Evolutionary conservation across 2,329 filamentous ascomycete species (phyloP).

Genomic region (Colletotrichum sp.): DNA sequence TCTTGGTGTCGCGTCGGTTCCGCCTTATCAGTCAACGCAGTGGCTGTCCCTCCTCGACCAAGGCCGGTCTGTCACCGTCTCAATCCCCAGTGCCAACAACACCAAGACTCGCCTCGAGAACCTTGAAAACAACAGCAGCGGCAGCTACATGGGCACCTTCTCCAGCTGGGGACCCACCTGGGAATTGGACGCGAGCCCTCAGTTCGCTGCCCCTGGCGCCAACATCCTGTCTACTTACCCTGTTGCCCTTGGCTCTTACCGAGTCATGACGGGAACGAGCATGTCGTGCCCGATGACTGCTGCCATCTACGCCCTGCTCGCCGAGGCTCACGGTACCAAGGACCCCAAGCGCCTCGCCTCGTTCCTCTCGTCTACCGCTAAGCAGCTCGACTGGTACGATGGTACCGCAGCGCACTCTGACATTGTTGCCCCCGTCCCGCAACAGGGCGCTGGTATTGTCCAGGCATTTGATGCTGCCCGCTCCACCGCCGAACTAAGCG

Average conservation of each 20-base stretch:
- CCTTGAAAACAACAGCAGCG: neutral
- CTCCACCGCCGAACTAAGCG: conserved; percentile 57
- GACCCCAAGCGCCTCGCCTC: conserved; percentile 55
- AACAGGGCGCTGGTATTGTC: conserved; percentile 66
- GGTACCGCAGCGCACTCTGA: conserved; percentile 35
- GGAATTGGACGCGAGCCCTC: conserved; percentile 62
- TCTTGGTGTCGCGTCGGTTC: neutral
- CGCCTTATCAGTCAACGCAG: neutral
- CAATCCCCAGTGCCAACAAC: conserved; percentile 5
- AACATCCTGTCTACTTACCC: conserved; percentile 65
- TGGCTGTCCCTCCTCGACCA: neutral
- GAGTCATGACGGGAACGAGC: conserved; percentile 61
- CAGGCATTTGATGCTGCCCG: conserved; percentile 65
- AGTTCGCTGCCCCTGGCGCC: conserved; percentile 60
- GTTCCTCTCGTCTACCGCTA: conserved; percentile 53
- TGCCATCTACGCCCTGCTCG: conserved; percentile 59
- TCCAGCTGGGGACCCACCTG: conserved; percentile 67
- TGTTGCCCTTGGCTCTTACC: conserved; percentile 51
- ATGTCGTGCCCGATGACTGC: conserved; percentile 65
- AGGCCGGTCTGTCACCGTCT: neutral
- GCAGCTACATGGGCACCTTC: conserved; percentile 49
- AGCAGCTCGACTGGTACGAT: conserved; percentile 53
- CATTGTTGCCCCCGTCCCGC: conserved; percentile 58
- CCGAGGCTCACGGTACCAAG: conserved; percentile 53
- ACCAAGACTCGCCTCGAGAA: conserved; percentile 10